phyloP scores from a whole-genome alignment of 1,284 basidiomycete species.

The Melampsora occidentalis region DNA sequence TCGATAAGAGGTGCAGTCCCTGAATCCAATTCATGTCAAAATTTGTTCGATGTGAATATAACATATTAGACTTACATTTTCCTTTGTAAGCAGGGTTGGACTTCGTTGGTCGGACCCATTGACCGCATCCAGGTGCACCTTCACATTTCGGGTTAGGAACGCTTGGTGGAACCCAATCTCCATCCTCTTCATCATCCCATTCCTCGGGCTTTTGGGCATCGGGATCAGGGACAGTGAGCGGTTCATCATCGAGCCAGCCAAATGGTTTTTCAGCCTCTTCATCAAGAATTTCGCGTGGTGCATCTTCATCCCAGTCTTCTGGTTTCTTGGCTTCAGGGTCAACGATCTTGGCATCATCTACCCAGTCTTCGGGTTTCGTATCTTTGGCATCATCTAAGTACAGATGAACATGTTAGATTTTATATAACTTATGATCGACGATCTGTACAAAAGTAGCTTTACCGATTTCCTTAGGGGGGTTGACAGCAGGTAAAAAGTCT shows the following conservation, averaged over 20 bases:
- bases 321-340: slow-evolving; percentile 74
- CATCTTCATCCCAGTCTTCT: slow-evolving; percentile 92
- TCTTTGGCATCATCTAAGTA: slow-evolving; percentile 73
- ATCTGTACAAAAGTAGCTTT: slow-evolving; percentile 31
- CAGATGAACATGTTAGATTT: background rate
- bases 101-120: slow-evolving; percentile 58
- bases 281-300: slow-evolving; percentile 84
- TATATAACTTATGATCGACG: background rate
- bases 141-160: slow-evolving; percentile 77
- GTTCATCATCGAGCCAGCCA: slow-evolving; percentile 92
- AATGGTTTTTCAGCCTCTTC: slow-evolving; percentile 83
- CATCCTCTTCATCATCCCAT: slow-evolving; percentile 99
- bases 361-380: slow-evolving; percentile 88
- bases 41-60: no score
- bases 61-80: slow-evolving; percentile 47
- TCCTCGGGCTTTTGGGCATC: slow-evolving; percentile 90
- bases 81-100: slow-evolving; percentile 53
- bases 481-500: slow-evolving; percentile 92
- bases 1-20: slow-evolving; percentile 73
- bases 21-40: background rate
- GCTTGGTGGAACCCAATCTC: slow-evolving; percentile 91
- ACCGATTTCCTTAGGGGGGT: slow-evolving; percentile 83
- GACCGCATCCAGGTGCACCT: slow-evolving; percentile 86
- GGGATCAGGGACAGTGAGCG: slow-evolving; percentile 78
- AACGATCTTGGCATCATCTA: slow-evolving; percentile 78